Evolutionary conservation across 352 stramenopile genomes (phyloP).

Genomic region (Phytophthora melonis): DNA sequence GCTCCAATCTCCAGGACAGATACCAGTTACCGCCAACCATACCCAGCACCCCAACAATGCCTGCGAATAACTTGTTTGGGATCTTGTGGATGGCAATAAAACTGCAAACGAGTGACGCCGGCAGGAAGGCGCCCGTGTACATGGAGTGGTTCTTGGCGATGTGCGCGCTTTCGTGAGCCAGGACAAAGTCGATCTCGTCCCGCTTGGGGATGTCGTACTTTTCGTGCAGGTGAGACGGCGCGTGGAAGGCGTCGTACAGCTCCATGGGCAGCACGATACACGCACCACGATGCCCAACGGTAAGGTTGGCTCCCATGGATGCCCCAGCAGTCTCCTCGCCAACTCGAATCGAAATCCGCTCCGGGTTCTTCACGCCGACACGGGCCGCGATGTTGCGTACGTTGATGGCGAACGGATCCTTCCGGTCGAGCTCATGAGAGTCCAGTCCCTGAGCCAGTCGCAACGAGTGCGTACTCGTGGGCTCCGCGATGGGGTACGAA

Average conservation of each 20-base stretch:
- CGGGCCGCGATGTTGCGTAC: slow-evolving; percentile 66
- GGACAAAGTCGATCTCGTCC: slow-evolving; percentile 86
- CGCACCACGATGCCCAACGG: slow-evolving; percentile 59
- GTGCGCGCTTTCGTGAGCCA: slow-evolving; percentile 85
- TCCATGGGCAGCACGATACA: slow-evolving; percentile 81
- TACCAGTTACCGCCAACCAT: slow-evolving; percentile 69
- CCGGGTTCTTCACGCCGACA: slow-evolving; percentile 73
- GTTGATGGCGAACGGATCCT: slow-evolving; percentile 74
- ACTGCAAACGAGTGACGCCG: slow-evolving; percentile 64
- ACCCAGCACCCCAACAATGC: slow-evolving; percentile 50
- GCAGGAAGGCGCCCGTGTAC: slow-evolving; percentile 65
- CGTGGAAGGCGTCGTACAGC: slow-evolving; percentile 84
- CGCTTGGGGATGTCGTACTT: slow-evolving; percentile 68
- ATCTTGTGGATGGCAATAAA: slow-evolving; percentile 70
- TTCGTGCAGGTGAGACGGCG: slow-evolving; percentile 49
- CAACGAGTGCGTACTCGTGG: slow-evolving; percentile 68
- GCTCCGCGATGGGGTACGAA: slow-evolving; percentile 65
- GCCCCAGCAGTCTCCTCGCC: slow-evolving; percentile 67
- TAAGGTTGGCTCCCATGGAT: slow-evolving; percentile 75
- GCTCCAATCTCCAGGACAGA: slow-evolving; percentile 83
- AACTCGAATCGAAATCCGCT: slow-evolving; percentile 72
- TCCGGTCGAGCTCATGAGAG: slow-evolving; percentile 58
- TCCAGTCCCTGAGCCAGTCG: slow-evolving; percentile 65
- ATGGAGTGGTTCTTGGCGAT: slow-evolving; percentile 87
- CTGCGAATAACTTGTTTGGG: slow-evolving; percentile 77